Conservation (phyloP, 1,284 basidiomycete genomes). For the Spongiforma sp. region DNA sequence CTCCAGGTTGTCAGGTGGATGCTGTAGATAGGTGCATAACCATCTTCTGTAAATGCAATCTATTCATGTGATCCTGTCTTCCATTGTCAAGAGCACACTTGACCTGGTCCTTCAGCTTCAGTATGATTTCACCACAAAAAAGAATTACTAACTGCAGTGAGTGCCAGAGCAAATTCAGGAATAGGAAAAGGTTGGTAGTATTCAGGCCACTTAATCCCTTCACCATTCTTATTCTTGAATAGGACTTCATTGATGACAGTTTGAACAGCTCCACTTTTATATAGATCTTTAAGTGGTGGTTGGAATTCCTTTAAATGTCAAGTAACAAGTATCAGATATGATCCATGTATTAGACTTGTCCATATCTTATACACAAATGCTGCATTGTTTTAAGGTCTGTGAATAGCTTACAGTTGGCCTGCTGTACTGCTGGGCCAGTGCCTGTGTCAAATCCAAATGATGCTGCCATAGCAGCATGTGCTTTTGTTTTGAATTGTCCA, state of each 20-base stretch:
- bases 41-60: not conserved
- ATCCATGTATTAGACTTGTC: not conserved
- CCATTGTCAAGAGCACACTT: not conserved
- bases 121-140: not conserved
- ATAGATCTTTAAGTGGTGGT: not conserved
- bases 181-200: not conserved
- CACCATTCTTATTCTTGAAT: not conserved
- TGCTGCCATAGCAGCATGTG: not conserved
- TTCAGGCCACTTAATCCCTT: not conserved
- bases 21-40: not conserved
- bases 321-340: not conserved
- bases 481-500: not conserved
- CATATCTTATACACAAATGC: not conserved
- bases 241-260: not conserved
- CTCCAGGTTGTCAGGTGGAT: not conserved
- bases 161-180: not conserved
- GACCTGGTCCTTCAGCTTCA: not conserved
- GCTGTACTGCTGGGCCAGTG: not conserved
- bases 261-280: not conserved
- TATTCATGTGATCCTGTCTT: not conserved
- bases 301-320: not conserved
- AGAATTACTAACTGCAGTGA: not conserved
- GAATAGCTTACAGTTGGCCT: not conserved
- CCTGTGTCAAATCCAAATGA: not conserved
- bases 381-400: not conserved